Base-by-base conservation (phyloP, 2,329 filamentous ascomycete species). In the Pseudogymnoascus sp. region DNA sequence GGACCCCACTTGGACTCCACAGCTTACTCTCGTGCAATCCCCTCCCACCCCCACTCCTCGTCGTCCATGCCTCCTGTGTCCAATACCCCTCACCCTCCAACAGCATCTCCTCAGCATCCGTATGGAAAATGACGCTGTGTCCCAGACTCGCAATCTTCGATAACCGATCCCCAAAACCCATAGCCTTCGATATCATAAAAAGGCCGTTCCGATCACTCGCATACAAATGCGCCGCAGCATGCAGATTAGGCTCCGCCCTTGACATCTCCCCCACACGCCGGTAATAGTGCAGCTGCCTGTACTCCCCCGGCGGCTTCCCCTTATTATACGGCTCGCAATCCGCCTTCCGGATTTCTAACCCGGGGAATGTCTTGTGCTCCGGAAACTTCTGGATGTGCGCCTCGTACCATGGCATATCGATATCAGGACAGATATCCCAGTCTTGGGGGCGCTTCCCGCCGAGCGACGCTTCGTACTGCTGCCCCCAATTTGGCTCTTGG, bases 211-310 rank as follows among this genome's bases (percentile, higher is more conserved):
- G 76, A 65, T 84, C 82, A 35, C 78, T 80, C 0, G 81, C 78
- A 66, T 83, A 84, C 44, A 84, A 72, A 68, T 85, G 82, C 2
- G 80, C 81, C 65, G 79, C 82, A 0, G 81, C 78, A 64, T 84
- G 81, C 15, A 84, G 69, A 64, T 84, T 84, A 33, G 80, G 76
- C 58, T 69, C 74, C 63, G 69, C 73, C n/a, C 29, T 84, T 33
- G 80, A 75, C 63, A 59, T 59, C 35, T 68, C 75, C 11, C 59
- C 71, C 59, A 61, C 61, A 26, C 21, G n/a, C 3, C 44, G 31
- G 33, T 67, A 63, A 9, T 62, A 17, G 2, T 36, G 36, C 54
- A 62, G 63, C 36, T 64, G 59, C 15, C 63, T 60, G 26, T 65
- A 63, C 24, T 58, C 66, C 29, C 68, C 35, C 2, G 57, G 57